Evolutionary conservation across 176 grass and related monocot genomes (phyloP).

Genomic region (Lolium multiflorum): DNA sequence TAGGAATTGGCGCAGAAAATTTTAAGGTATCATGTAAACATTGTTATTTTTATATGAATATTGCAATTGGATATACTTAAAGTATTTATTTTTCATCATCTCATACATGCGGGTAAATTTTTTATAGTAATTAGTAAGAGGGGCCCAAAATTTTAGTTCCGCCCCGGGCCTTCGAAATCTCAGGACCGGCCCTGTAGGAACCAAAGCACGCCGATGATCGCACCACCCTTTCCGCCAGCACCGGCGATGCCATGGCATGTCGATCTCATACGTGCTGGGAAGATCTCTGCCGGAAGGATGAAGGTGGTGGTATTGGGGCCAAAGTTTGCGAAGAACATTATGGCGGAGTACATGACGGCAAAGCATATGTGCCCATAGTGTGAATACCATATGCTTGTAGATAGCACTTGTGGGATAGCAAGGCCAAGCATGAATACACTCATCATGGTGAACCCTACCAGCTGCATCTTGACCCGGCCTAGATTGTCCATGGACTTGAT

Average conservation of each 20-base stretch:
- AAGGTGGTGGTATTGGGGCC: constrained; percentile 59
- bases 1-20: no score
- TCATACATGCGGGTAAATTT: no score
- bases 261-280: constrained; percentile 47
- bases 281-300: constrained; percentile 59
- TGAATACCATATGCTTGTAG: not conserved
- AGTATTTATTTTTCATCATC: no score
- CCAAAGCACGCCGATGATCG: constrained; percentile 42
- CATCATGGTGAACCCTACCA: constrained; percentile 62
- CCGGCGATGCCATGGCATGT: constrained; percentile 59
- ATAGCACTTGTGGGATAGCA: constrained; percentile 24
- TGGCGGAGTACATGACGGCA: not conserved
- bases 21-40: no score
- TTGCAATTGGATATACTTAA: no score
- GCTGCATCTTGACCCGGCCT: constrained; percentile 47
- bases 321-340: constrained; percentile 57
- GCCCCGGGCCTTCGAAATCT: no score
- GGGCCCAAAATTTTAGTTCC: no score
- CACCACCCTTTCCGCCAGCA: constrained; percentile 47
- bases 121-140: no score
- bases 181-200: no score
- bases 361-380: not conserved
- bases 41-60: no score
- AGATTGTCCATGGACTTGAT: constrained; percentile 41
- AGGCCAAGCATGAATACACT: constrained; percentile 46